Base-by-base conservation (phyloP, 306 rosid species). In the Rosa chinensis region DNA sequence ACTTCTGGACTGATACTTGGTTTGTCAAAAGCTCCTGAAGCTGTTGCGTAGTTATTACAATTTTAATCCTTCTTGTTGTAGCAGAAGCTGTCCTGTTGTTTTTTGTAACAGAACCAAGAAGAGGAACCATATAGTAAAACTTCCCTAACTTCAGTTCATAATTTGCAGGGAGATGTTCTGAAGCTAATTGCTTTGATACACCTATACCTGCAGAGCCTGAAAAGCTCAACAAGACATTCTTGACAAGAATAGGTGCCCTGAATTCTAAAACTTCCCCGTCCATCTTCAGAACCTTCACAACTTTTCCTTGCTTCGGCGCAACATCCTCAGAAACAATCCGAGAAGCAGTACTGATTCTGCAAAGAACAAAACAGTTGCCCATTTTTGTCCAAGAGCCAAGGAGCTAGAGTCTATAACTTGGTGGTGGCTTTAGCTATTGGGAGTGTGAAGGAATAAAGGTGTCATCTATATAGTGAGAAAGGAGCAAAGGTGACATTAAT, bases 11-110 rank as follows among this genome's bases (percentile, higher is more conserved):
- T 2, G 97, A 86, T 32, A 86, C 83, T 73, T 92, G 80, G 77
- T 87, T 81, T 37, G 76, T 69, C 87, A 92, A 84, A 8, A 94
- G 77, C 82, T 82, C 87, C 52, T 88, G 66, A 64, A 92, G 93
- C 81, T 87, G 89, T 48, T 87, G 84, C 86, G 85, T 94, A 5
- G 97, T 88, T 28, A 92, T 78, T 3, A 92, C 79, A 70, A 94
- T 79, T 73, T 89, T 90, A 72, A 92, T 82, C 80, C 97, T 88
- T 85, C 78, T 92, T 25, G 81, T 52, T 13, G 81, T 80, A 48
- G 20, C 39, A 10, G 52, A 4, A 68, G 32, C 56, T 1, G 10
- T 6, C 0, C 45, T 44, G 28, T 43, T 23, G 40, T 48, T 64
- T 44, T 49, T 84, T 73, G 18, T 72, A 71, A 32, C 75, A 50